A percentile compares a stretch with the other conserved stretches of the same genome.
Evolutionary conservation across 2,329 filamentous ascomycete species (phyloP).

Genomic region (Elsinoe necatrix): DNA sequence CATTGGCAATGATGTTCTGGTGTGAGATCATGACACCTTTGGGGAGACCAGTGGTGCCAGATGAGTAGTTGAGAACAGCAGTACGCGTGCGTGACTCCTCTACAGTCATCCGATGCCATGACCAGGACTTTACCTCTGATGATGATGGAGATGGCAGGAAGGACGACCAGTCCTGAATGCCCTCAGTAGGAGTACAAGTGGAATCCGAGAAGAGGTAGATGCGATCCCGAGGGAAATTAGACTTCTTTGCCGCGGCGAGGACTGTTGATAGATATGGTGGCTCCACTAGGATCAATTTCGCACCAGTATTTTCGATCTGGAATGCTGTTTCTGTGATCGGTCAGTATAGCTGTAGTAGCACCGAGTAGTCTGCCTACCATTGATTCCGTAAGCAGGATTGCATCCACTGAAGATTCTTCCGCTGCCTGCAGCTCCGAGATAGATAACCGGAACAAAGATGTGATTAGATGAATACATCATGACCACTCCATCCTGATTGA

Average conservation of each 20-base stretch:
- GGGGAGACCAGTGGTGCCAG: constrained; percentile 36
- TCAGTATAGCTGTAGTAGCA: background rate
- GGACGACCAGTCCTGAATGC: constrained; percentile 37
- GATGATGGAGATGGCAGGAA: constrained; percentile 21
- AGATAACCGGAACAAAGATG: constrained; percentile 48
- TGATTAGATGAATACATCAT: constrained; percentile 49
- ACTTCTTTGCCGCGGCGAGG: constrained; percentile 37
- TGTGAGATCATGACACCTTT: constrained; percentile 40
- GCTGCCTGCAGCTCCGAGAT: constrained; percentile 46
- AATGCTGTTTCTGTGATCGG: constrained; percentile 40
- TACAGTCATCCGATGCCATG: constrained; percentile 34
- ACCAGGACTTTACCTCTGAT: constrained; percentile 29
- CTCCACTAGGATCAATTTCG: constrained; percentile 44
- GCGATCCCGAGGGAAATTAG: constrained; percentile 33
- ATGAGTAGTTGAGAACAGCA: constrained; percentile 25
- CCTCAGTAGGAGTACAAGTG: constrained; percentile 25
- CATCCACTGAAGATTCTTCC: constrained; percentile 48
- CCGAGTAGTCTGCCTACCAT: constrained; percentile 29
- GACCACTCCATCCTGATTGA: constrained; percentile 44
- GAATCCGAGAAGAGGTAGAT: constrained; percentile 45
- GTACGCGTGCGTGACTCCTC: constrained; percentile 28
- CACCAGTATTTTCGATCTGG: constrained; percentile 45
- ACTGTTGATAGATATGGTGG: constrained; percentile 39
- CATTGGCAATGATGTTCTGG: constrained; percentile 36
- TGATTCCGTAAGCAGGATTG: constrained; percentile 46